phyloP scores from a whole-genome alignment of 495 filamentous ascomycete species.

The Penicillium alfredii region DNA sequence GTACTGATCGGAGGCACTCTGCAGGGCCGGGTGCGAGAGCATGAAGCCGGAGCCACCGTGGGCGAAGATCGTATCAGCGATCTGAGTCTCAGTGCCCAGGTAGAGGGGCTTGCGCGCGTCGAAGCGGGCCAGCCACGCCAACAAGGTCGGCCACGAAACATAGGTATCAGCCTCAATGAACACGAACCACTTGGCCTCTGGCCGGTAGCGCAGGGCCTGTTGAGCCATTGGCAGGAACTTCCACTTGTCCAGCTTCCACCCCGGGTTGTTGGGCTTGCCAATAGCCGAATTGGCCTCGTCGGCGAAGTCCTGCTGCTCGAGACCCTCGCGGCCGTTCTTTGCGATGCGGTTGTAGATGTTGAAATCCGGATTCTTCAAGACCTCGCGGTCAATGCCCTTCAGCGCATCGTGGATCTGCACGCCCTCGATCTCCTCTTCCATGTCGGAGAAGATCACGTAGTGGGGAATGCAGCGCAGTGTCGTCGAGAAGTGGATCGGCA shows the following conservation, averaged over 20 bases:
- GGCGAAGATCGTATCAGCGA: constrained; percentile 52
- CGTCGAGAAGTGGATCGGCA: constrained; percentile 46
- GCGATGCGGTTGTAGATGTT: constrained; percentile 47
- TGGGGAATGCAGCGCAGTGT: constrained; percentile 49
- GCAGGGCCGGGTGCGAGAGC: constrained; percentile 51
- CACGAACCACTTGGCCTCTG: constrained; percentile 57
- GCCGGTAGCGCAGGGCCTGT: constrained; percentile 36
- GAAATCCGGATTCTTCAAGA: constrained; percentile 44
- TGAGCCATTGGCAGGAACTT: constrained; percentile 54
- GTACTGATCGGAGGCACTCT: constrained; percentile 40
- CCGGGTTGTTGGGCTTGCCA: constrained; percentile 43
- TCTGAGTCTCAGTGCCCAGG: constrained; percentile 52
- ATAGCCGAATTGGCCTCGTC: constrained; percentile 43
- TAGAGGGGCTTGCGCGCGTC: constrained; percentile 48
- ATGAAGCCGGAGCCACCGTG: constrained; percentile 67
- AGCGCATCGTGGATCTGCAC: constrained; percentile 47
- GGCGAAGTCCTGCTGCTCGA: constrained; percentile 34
- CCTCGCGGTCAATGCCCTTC: constrained; percentile 29
- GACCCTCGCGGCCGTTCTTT: constrained; percentile 33
- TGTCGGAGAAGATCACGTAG: constrained; percentile 52
- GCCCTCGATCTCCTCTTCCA: constrained; percentile 42
- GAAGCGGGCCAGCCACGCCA: constrained; percentile 50
- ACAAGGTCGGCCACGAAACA: constrained; percentile 55
- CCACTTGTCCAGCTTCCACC: constrained; percentile 57
- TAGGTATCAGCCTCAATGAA: constrained; percentile 68